A percentile compares a stretch with the other conserved stretches of the same genome.
These are phyloP conservation scores for Candida maris DNA, from an alignment of 805 yeast species.

Conservation along the genomic window DNA sequence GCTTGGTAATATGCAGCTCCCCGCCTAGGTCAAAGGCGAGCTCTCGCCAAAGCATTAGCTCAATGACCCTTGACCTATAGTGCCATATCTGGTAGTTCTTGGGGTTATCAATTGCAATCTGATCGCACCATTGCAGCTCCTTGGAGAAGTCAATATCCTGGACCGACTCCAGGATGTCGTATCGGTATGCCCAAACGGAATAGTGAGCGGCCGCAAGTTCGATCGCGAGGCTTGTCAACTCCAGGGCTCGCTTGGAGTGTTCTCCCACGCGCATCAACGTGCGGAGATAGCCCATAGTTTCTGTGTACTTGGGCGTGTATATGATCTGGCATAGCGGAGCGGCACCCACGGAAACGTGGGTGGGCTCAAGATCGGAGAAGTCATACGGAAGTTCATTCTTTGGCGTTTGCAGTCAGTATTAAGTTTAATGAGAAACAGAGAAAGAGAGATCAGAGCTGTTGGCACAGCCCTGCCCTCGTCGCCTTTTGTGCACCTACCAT, in stretches of 20 bases:
- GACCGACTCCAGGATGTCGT: conserved; percentile 43
- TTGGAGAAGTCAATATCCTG: conserved; percentile 33
- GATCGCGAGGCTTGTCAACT: conserved; percentile 61
- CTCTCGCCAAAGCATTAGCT: conserved; percentile 17
- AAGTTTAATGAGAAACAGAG: no score
- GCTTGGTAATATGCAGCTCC: conserved; percentile 63
- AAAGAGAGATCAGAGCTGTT: no score
- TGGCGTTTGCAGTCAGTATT: no score
- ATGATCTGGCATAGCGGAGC: conserved; percentile 52
- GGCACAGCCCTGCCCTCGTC: no score
- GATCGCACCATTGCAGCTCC: conserved; percentile 80
- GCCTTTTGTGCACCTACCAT: no score
- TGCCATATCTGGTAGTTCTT: conserved; percentile 98
- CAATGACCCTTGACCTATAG: conserved; percentile 68
- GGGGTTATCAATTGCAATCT: conserved; percentile 67
- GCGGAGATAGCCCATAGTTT: conserved; percentile 57
- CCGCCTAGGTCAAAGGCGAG: conserved; percentile 39
- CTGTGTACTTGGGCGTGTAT: conserved; percentile 68
- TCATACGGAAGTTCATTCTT: conserved; percentile 5
- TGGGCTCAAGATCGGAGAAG: conserved; percentile 14
- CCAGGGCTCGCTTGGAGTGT: conserved; percentile 65
- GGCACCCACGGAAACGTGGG: conserved; percentile 8
- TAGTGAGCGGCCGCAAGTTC: conserved; percentile 82
- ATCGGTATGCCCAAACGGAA: conserved; percentile 80
- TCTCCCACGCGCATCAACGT: conserved; percentile 59